Evolutionary conservation across 2,329 filamentous ascomycete genomes (phyloP), one percentile per base, ranked within the genome.

Genomic region (Fusarium sublunatum): DNA sequence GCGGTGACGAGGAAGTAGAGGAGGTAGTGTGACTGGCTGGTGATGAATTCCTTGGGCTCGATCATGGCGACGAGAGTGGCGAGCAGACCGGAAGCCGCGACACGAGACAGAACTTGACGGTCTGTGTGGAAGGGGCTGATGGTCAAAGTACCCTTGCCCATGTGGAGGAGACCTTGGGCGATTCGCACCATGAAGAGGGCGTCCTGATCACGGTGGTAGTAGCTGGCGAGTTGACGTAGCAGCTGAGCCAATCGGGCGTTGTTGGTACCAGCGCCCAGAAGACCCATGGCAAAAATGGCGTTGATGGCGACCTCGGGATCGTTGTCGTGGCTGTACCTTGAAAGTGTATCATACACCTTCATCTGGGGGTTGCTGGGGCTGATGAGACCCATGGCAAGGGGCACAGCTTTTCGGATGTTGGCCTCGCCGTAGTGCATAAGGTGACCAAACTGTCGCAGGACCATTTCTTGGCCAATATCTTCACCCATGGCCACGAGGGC

Each of bases 81-180:
- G 55, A 99, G 85, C 42, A 99, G 84, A 70, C 95, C 94, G 13
- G 93, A 92, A 25, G 94, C 89, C 24, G 93, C 90, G 32, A 99
- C 96, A 61, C 91, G 88, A 3, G 95, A 99, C 52, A 99, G 86
- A 24, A 99, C 92, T 78, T 97, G 93, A 56, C 96, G 91, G 75
- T 99, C 96, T 15, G 94, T 97, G 82, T 99, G 95, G 90, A 99
- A 99, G n/a, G 95, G 95, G 78, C 92, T 98, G 73, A 98, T 86
- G 4, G 93, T 91, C 74, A 99, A 86, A 4, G 95, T 98, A 69
- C 96, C 95, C 83, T 99, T 99, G 81, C 96, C 96, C 93, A 98
- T 98, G 82, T 99, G 96, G 67, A 99, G 79, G 41, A 99, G 86
- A 80, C 96, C 95, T 76, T 99, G 95, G 5, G 95, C 95, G 70